Evolutionary conservation across 2,329 filamentous ascomycete species (phyloP).

Genomic region (Sclerotinia trifoliorum): DNA sequence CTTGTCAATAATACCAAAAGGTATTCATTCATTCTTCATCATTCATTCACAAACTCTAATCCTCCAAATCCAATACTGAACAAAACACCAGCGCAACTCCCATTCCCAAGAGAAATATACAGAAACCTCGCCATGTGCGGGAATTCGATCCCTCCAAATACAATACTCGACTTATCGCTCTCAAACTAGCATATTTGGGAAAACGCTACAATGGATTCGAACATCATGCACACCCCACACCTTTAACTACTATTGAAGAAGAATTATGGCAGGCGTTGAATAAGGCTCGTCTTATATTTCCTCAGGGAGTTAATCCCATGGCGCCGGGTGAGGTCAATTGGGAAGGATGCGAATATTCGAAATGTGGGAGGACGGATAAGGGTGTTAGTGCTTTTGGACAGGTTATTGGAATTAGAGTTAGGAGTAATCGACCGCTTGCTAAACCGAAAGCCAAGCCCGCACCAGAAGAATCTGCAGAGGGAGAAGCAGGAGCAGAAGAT

Average conservation of each 20-base stretch:
- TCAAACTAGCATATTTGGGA: conserved; percentile 93
- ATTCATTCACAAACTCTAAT: neutral
- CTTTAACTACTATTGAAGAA: conserved; percentile 83
- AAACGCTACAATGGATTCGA: conserved; percentile 92
- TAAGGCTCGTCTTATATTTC: conserved; percentile 78
- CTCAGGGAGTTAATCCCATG: conserved; percentile 47
- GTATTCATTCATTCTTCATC: conserved; percentile 28
- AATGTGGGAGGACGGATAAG: conserved; percentile 88
- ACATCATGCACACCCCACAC: conserved; percentile 69
- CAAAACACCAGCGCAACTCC: conserved; percentile 19
- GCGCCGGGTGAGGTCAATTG: conserved; percentile 65
- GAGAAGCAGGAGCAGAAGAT: conserved; percentile 21
- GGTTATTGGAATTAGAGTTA: conserved; percentile 78
- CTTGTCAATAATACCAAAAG: conserved; percentile 51
- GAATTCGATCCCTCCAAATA: conserved; percentile 75
- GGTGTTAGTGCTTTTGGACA: conserved; percentile 97
- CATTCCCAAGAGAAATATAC: conserved; percentile 44
- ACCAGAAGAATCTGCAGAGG: conserved; percentile 25
- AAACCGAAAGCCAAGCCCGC: conserved; percentile 30
- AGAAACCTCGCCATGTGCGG: conserved; percentile 36
- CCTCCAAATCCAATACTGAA: neutral
- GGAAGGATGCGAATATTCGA: conserved; percentile 85
- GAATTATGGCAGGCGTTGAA: conserved; percentile 88
- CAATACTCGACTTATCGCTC: conserved; percentile 76
- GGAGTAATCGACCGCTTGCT: conserved; percentile 70